Percentiles rank a stretch among this genome's conserved stretches.
phyloP scores from a whole-genome alignment of 257 asterid genomes.

The Henckelia pumila region DNA sequence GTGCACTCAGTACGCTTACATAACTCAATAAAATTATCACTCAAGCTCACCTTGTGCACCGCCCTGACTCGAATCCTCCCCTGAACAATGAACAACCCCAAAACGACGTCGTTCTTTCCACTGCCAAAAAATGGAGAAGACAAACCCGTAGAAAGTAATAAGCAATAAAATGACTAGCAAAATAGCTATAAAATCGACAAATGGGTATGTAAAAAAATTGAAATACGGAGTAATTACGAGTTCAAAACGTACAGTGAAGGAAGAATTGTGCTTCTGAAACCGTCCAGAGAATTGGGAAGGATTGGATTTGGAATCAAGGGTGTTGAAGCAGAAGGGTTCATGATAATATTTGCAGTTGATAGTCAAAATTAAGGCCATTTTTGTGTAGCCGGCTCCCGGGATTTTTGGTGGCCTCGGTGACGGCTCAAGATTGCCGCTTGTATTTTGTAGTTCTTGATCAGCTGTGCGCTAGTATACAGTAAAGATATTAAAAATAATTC shows the following conservation, averaged over 20 bases:
- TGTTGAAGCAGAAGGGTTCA: conserved; percentile 28
- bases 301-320: conserved; percentile 35
- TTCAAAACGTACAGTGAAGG: conserved; percentile 18
- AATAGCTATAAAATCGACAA: not conserved
- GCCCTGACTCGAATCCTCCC: conserved; percentile 35
- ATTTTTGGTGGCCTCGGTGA: not conserved
- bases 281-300: conserved; percentile 22
- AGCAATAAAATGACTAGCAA: not conserved
- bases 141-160: not conserved
- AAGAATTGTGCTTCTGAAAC: conserved; percentile 19
- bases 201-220: not conserved
- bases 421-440: not conserved
- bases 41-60: conserved; percentile 34
- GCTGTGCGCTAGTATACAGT: too few species aligned
- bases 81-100: conserved; percentile 32
- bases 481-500: too few species aligned
- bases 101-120: conserved; percentile 26
- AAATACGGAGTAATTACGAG: not conserved
- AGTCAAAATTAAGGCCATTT: conserved; percentile 55
- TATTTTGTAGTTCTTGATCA: too few species aligned
- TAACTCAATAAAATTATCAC: not conserved
- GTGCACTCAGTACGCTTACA: not conserved
- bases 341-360: conserved; percentile 25
- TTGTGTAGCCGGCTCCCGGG: not conserved
- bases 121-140: conserved; percentile 26